Evolutionary conservation across 768 basidiomycete genomes (phyloP), one percentile per base, ranked within the genome.

Genomic region (Lactarius indigo): DNA sequence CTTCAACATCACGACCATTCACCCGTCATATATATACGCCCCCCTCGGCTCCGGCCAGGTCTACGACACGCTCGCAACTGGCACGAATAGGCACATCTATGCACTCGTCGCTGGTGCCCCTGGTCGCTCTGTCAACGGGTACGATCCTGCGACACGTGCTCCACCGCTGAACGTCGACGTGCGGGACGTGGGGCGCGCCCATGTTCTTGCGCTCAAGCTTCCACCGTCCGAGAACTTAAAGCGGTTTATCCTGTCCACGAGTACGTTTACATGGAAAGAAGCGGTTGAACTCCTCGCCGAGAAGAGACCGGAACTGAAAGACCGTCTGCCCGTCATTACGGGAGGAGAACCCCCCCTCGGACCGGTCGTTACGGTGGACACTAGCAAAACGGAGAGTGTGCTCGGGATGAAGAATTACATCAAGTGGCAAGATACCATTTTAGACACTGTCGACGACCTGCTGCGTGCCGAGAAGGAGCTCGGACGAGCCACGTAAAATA

Each of bases 181-280:
- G 1, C 69, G 73, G 3, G 77, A 77, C 50, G 77, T 75, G 18
- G 77, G 77, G 7, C 68, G 65, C 1, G 77, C 75, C 2, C 75
- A 76, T 56, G 70, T 77, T 12, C 60, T 64, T n/a, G 75, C 76
- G 20, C 71, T 78, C 23, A 54, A 57, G 17, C 30, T 39, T 0
- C 68, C 57, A 5, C n/a, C 42, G 1, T 30, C 58, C 8, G 55
- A 37, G 3, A 42, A 44, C 15, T 47, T 61, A 17, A 66, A 61
- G 35, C 71, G 76, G 31, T 73, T 74, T 69, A 56, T 76, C 42
- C 41, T 75, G 31, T 69, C 69, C 13, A 72, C 72, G 18, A 72
- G 68, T 28, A 64, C 59, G 31, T 72, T 75, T 57, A 73, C 73
- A 4, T 76, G 70, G 73, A 60, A 59, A 26, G 74, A 73, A 15